Conservation (phyloP, 208 protist genomes). For the Naegleria lovaniensis region DNA sequence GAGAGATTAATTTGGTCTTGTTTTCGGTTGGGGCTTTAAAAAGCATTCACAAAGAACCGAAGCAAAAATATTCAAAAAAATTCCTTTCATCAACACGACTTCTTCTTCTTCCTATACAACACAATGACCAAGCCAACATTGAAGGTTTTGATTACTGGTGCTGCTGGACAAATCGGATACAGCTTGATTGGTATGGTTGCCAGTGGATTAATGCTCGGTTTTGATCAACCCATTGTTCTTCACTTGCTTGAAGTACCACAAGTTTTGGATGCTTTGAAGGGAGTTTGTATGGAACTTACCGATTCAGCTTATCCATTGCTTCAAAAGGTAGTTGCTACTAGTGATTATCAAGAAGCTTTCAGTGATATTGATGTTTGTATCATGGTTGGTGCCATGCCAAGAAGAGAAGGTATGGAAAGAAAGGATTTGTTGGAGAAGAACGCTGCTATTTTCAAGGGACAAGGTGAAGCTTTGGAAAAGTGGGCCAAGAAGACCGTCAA, state of each 20-base stretch:
- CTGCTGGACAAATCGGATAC: slow-evolving; percentile 92
- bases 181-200: slow-evolving; percentile 79
- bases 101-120: not conserved
- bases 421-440: slow-evolving; percentile 90
- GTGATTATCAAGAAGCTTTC: slow-evolving; percentile 69
- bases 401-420: slow-evolving; percentile 89
- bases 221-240: slow-evolving; percentile 71
- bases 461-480: slow-evolving; percentile 75
- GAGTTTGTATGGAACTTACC: slow-evolving; percentile 78
- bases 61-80: too few species aligned
- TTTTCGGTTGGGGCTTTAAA: too few species aligned
- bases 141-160: slow-evolving; percentile 80
- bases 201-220: slow-evolving; percentile 77
- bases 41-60: too few species aligned
- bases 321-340: slow-evolving; percentile 59
- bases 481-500: slow-evolving; percentile 68
- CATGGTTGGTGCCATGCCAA: slow-evolving; percentile 71
- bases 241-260: slow-evolving; percentile 76
- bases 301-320: slow-evolving; percentile 85
- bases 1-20: too few species aligned
- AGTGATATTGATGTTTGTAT: slow-evolving; percentile 65
- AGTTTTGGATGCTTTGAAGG: slow-evolving; percentile 63
- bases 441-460: slow-evolving; percentile 83
- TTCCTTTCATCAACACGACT: too few species aligned
- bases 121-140: slow-evolving; percentile 32